Evolutionary conservation across 352 stramenopile genomes (phyloP), one percentile per base, ranked within the genome.

Genomic region (Phytophthora sojae): DNA sequence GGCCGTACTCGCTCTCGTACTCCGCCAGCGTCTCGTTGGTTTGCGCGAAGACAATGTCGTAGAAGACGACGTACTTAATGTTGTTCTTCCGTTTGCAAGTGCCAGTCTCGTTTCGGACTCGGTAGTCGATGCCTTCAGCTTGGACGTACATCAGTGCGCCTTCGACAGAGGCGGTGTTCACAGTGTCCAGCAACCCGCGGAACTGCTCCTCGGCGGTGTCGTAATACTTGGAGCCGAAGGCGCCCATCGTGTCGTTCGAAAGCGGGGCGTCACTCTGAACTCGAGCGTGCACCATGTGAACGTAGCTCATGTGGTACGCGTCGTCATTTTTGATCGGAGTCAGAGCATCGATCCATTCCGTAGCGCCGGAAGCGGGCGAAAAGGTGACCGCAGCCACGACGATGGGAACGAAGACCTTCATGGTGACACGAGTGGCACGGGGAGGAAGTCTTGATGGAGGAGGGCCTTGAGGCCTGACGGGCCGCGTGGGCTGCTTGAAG

Each of bases 121-220:
- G 74, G 51, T 82, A 61, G 70, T 92, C 79, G 63, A 96, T 96
- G 32, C 86, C 79, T 62, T 96, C 88, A 6, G 86, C 84, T 71
- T 94, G 86, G 0, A 94, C 85, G 61, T 91, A 96, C 83, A 89
- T 93, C 53, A 96, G 75, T 21, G 86, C 80, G 7, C 88, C 88
- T 61, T 96, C 88, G 3, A 96, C 84, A 4, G 64, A 86, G 19
- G 89, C 89, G 3, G 75, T 91, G 71, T 96, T 96, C 56, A 93
- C 82, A 6, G 83, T 88, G 63, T 96, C 89, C 74, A 5, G 37
- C 37, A 44, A 35, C 6, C 65, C 80, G 8, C 64, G 70, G 65
- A 86, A 92, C 30, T 71, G 25, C 11, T 37, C 15, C 23, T 79
- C 64, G 4, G 85, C 75, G 4, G 30, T 77, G 7, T 72, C 44